These are phyloP conservation scores for Fomitopsis schrenkii DNA, from an alignment of 1,284 basidiomycete genomes.

Conservation along the genomic window DNA sequence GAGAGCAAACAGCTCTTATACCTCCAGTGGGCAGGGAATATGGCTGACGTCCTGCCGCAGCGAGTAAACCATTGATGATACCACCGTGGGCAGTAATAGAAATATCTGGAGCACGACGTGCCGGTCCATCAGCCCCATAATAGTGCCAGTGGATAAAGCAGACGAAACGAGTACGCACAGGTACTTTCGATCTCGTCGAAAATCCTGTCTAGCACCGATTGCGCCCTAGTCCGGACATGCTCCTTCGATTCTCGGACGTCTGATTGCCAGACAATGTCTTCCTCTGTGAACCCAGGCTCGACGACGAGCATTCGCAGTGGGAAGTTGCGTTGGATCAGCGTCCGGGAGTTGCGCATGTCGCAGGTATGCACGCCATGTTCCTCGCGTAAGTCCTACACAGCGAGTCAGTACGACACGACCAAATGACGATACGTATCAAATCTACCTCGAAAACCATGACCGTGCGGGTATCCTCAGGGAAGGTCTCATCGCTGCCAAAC, in stretches of 20 bases:
- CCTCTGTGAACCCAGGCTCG: constrained; percentile 67
- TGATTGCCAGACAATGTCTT: constrained; percentile 66
- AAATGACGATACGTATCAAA: neutral
- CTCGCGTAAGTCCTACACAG: constrained; percentile 58
- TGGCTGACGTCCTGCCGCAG: constrained; percentile 35
- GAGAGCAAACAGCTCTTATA: neutral
- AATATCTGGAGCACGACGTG: constrained; percentile 37
- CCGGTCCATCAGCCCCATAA: neutral
- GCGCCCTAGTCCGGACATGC: constrained; percentile 53
- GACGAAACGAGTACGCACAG: constrained; percentile 37
- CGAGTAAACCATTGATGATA: constrained; percentile 52
- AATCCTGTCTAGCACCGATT: constrained; percentile 55
- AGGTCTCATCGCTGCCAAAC: neutral
- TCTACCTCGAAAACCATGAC: constrained; percentile 7
- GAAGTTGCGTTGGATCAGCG: constrained; percentile 52
- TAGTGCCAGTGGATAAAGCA: neutral
- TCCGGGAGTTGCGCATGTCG: constrained; percentile 57
- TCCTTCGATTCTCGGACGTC: constrained; percentile 61
- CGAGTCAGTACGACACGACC: neutral
- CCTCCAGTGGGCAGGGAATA: constrained; percentile 61
- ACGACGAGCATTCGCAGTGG: constrained; percentile 51
- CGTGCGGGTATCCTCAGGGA: neutral
- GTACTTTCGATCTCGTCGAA: constrained; percentile 47
- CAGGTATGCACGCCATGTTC: constrained; percentile 71
- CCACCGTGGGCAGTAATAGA: constrained; percentile 64